Evolutionary conservation across 495 filamentous ascomycete genomes (phyloP), one percentile per base, ranked within the genome.

Genomic region (Penicillium lagena): DNA sequence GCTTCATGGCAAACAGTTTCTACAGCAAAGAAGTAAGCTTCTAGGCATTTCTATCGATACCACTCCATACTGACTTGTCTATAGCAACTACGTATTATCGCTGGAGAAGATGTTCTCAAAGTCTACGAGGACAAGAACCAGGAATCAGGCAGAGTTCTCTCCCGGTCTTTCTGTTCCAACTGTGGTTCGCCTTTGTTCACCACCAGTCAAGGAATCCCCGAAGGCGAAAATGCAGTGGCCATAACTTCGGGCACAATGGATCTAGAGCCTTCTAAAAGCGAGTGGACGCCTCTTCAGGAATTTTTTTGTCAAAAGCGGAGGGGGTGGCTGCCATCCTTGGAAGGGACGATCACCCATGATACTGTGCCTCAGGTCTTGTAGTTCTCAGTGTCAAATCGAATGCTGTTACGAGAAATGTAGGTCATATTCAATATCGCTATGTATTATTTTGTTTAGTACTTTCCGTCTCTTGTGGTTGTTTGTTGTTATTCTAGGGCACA

Each of bases 111-210:
- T 13, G 32, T 35, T 1, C 13, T 53, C 11, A 37, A 34, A 9
- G 47, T 31, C 8, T 51, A 55, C 36, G 2, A 29, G 12, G 44
- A 55, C 14, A 13, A 9, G 8, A 29, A 13, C 7, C 47, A 35
- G 1, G 12, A 7, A 1, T 43, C 47, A 3, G 48, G 52, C 12
- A 11, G 35, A 7, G 12, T 37, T 2, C 31, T 55, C 27, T 12
- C 40, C 22, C 48, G 48, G 1, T 51, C 47, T 6, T 55, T 55
- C 39, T 55, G 52, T 28, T 12, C 11, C n/a, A 45, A 11, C 9
- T 55, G 52, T 22, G 52, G 52, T 8, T 55, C 52, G 1, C 36
- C 2, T 6, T 29, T 55, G 6, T 55, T 55, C 27, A 12, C 32
- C n/a, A 34, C 32, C 4, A 34, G n/a, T 12, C 9, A 34, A 6